Percentiles rank a stretch among this genome's conserved stretches.
Evolutionary conservation across 192 early-diverging fungal species (phyloP).

Genomic region (Linnemannia zychae): DNA sequence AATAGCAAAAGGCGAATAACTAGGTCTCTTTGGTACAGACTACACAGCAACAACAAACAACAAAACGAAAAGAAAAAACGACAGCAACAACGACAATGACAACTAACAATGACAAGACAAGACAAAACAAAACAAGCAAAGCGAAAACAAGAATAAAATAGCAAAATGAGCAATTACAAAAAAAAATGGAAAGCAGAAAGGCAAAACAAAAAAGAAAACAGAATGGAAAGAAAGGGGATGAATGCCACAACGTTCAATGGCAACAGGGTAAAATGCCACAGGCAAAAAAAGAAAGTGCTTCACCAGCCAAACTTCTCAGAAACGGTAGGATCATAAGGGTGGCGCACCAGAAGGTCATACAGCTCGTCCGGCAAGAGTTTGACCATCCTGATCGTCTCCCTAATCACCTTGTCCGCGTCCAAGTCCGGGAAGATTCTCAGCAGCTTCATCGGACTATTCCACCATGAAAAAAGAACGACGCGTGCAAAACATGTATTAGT

Average conservation of each 20-base stretch:
- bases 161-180: background rate
- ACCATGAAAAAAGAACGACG: background rate
- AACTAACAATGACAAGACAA: background rate
- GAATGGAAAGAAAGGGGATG: background rate
- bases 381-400: slow-evolving; percentile 66
- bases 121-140: background rate
- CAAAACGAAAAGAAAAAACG: background rate
- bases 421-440: slow-evolving; percentile 77
- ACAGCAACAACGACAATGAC: background rate
- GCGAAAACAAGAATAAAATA: background rate
- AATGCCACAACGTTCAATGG: no score
- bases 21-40: background rate
- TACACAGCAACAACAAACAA: background rate
- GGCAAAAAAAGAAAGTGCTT: background rate
- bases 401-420: slow-evolving; percentile 72
- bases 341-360: slow-evolving; percentile 82
- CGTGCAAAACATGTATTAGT: background rate
- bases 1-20: background rate
- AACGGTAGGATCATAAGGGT: slow-evolving; percentile 79
- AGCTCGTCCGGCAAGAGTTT: slow-evolving; percentile 75
- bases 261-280: no score
- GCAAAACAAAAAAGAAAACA: background rate
- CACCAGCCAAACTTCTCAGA: slow-evolving; percentile 54
- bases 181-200: background rate
- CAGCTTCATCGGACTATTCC: slow-evolving; percentile 76